Conservation (phyloP, 148 eudicot species). For the Cornus suecica region DNA sequence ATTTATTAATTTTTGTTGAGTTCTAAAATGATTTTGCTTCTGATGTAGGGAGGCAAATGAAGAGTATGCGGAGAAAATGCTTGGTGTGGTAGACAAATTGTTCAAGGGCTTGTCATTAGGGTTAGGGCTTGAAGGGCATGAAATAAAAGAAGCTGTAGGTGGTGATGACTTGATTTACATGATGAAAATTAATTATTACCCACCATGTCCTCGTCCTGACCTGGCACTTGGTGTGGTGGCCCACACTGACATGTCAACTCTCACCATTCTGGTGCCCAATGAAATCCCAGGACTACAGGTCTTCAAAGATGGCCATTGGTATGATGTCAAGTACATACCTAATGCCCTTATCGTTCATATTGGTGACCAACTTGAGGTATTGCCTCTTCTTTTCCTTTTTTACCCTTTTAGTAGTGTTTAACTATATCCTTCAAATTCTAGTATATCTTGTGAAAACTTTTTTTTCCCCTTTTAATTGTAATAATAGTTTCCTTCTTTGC, state of each 20-base stretch:
- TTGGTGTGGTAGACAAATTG: conserved; percentile 45
- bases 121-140: conserved; percentile 47
- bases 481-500: too few species aligned
- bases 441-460: too few species aligned
- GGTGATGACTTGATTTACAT: conserved; percentile 56
- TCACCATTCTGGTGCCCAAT: conserved; percentile 75
- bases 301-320: conserved; percentile 55
- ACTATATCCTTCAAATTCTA: too few species aligned
- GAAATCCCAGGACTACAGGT: conserved; percentile 80
- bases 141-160: conserved; percentile 36
- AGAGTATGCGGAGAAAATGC: conserved; percentile 40
- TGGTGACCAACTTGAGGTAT: conserved; percentile 91
- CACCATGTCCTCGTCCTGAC: conserved; percentile 84
- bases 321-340: conserved; percentile 70
- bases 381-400: too few species aligned
- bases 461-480: too few species aligned
- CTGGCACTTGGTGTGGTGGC: conserved; percentile 67
- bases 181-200: conserved; percentile 75
- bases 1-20: background rate
- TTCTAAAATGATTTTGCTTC: background rate
- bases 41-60: conserved; percentile 60
- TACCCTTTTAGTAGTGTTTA: too few species aligned
- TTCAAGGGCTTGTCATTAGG: conserved; percentile 51
- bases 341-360: conserved; percentile 79
- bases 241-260: conserved; percentile 54